Evolutionary conservation across 192 early-diverging fungal species (phyloP).

Genomic region (Podila horticola): DNA sequence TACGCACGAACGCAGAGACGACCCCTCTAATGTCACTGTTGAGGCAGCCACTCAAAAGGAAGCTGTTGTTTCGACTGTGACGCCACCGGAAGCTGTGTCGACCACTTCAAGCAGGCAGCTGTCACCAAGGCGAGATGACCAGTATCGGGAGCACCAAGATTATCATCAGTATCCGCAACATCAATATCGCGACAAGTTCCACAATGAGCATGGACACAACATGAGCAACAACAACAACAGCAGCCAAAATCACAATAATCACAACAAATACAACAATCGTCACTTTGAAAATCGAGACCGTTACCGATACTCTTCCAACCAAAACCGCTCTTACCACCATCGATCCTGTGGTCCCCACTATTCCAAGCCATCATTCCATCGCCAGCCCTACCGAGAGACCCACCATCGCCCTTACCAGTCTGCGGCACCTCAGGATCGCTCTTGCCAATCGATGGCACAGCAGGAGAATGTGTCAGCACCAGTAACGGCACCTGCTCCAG

Average conservation of each 20-base stretch:
- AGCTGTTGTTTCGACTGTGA: not conserved
- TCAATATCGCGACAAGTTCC: not conserved
- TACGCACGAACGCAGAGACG: not conserved
- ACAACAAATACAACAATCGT: constrained; percentile 16
- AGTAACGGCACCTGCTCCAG: not conserved
- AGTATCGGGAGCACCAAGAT: no score
- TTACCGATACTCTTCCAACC: no score
- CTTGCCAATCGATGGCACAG: constrained; percentile 2
- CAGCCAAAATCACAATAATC: constrained; percentile 28
- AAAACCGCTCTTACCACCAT: no score
- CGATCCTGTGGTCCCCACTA: no score
- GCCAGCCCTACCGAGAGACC: constrained; percentile 18
- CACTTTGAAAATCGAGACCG: constrained; percentile 4
- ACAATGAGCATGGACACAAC: constrained; percentile 6
- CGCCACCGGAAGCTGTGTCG: not conserved
- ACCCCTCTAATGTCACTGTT: not conserved
- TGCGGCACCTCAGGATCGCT: no score
- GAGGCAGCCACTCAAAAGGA: no score
- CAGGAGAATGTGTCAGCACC: constrained; percentile 41
- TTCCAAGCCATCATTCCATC: constrained; percentile 1
- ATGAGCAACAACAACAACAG: constrained; percentile 14
- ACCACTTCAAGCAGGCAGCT: not conserved
- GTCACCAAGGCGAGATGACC: no score
- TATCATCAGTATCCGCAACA: no score
- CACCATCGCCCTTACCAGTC: constrained; percentile 8